A percentile compares a stretch with the other conserved stretches of the same genome.
Conservation (phyloP, 2,329 filamentous ascomycete species). For the Fusarium oxysporum region DNA sequence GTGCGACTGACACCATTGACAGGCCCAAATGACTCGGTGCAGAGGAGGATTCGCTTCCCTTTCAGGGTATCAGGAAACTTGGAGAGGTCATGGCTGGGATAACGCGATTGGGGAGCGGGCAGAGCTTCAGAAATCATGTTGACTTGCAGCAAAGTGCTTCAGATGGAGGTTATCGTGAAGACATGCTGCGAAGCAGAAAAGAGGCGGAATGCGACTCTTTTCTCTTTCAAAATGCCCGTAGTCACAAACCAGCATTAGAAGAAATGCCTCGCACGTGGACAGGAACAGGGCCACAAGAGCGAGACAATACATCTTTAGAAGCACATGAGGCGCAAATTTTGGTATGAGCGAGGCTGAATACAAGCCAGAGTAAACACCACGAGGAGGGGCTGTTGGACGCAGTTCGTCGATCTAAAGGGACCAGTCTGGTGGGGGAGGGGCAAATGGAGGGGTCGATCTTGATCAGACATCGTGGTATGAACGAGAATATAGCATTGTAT, state of each 20-base stretch:
- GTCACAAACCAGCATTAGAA: slow-evolving; percentile 1
- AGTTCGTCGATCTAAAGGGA: slow-evolving; percentile 45
- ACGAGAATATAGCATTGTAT: slow-evolving; percentile 28
- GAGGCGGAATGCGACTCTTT: slow-evolving; percentile 40
- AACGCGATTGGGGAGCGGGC: slow-evolving; percentile 6
- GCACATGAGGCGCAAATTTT: slow-evolving; percentile 34
- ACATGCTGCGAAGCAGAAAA: background rate
- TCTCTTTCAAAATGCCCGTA: slow-evolving; percentile 31
- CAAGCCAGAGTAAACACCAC: slow-evolving; percentile 44
- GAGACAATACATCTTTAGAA: slow-evolving; percentile 5
- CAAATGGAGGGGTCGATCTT: slow-evolving; percentile 45
- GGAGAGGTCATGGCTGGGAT: slow-evolving; percentile 54
- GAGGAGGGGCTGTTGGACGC: slow-evolving; percentile 45
- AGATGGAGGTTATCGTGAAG: background rate
- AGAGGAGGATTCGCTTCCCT: slow-evolving; percentile 72
- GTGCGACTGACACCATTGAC: slow-evolving; percentile 80
- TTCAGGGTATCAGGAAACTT: slow-evolving; percentile 62
- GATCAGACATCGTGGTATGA: slow-evolving; percentile 23
- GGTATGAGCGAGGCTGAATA: slow-evolving; percentile 39
- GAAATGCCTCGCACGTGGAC: slow-evolving; percentile 46
- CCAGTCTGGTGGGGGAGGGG: slow-evolving; percentile 43
- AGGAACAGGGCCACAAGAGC: slow-evolving; percentile 28
- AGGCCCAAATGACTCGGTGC: slow-evolving; percentile 77
- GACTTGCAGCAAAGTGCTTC: slow-evolving; percentile 8
- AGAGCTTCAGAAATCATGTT: slow-evolving; percentile 29